These are phyloP conservation scores for Candida argentea DNA, from an alignment of 805 yeast species.

Conservation along the genomic window DNA sequence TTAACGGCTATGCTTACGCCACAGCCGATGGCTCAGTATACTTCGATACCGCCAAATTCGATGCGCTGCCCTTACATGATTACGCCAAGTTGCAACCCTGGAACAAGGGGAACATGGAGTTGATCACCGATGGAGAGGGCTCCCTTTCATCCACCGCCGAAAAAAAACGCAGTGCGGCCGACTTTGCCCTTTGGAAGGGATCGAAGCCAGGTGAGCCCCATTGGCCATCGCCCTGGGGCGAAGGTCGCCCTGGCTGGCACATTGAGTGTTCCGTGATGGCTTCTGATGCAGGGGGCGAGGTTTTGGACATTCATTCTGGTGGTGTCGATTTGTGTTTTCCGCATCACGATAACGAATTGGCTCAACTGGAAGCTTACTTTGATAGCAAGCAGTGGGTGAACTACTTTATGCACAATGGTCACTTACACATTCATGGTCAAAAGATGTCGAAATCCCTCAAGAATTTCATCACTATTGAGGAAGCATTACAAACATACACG, in stretches of 20 bases:
- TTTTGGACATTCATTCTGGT: constrained; percentile 92
- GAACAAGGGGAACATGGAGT: constrained; percentile 82
- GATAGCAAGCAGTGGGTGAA: constrained; percentile 93
- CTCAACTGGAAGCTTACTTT: constrained; percentile 91
- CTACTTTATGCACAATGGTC: constrained; percentile 95
- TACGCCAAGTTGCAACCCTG: constrained; percentile 98
- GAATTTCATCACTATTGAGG: constrained; percentile 89
- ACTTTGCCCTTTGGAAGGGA: constrained; percentile 95
- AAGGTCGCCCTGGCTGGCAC: constrained; percentile 99
- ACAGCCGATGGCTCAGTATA: constrained; percentile 91
- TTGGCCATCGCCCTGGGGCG: constrained; percentile 95
- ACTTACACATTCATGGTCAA: constrained; percentile 95
- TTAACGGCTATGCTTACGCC: constrained; percentile 74
- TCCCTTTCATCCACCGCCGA: constrained; percentile 46
- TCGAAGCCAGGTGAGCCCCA: constrained; percentile 96
- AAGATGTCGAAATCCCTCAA: constrained; percentile 94
- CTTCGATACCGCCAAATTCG: constrained; percentile 82
- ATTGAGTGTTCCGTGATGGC: constrained; percentile 99
- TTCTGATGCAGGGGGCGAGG: constrained; percentile 69
- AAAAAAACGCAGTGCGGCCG: constrained; percentile 66
- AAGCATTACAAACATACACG: constrained; percentile 63
- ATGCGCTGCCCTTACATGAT: constrained; percentile 56
- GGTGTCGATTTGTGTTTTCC: constrained; percentile 98
- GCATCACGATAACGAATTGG: constrained; percentile 96
- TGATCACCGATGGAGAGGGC: constrained; percentile 94